Base-by-base conservation (phyloP, 2,329 filamentous ascomycete species). In the Trichoderma cornu-damae region DNA sequence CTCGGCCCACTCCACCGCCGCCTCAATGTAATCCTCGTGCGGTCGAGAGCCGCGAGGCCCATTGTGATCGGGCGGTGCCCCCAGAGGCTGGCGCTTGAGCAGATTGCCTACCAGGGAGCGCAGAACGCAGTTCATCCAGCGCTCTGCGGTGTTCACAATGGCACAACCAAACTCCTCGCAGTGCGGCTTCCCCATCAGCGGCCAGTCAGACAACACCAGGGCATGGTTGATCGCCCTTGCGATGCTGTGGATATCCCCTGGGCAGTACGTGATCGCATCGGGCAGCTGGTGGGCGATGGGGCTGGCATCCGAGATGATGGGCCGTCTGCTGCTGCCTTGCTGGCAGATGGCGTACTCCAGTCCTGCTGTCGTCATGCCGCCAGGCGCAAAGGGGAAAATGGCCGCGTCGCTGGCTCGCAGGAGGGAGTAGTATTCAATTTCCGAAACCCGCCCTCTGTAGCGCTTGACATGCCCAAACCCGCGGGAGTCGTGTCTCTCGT, bases 331-430 rank as follows among this genome's bases (percentile, higher is more conserved):
- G 54, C 85, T 85, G 61, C 93, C 88, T 67, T 90, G 88, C 73
- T 96, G 93, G 70, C 90, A 95, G 59, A 96, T 82, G 58, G 96
- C 85, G 69, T 96, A 96, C 73, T 96, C 93, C 64, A 96, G 77
- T 69, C 90, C 94, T 16, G 92, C 96, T 0, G 92, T 96, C 76
- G 96, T 96, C 90, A 96, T 96, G 59, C 93, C 92, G 69, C 96
- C 93, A 59, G 92, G 84, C 22, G 96, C 91, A 65, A 89, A 96
- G 11, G 93, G 96, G 71, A 96, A 96, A 42, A 97, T 78, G 2
- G 90, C 93, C 62, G 96, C 88, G 69, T 96, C 90, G 28, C 89
- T 91, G 3, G 90, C 84, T 24, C 93, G 86, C 53, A 96, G 80
- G n/a, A 96, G 82, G 2, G 93, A 91, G 71, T 96, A 95, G 71